Evolutionary conservation across 179 eudicot genomes (phyloP), one percentile per base, ranked within the genome.

Genomic region (Corrigiola litoralis): DNA sequence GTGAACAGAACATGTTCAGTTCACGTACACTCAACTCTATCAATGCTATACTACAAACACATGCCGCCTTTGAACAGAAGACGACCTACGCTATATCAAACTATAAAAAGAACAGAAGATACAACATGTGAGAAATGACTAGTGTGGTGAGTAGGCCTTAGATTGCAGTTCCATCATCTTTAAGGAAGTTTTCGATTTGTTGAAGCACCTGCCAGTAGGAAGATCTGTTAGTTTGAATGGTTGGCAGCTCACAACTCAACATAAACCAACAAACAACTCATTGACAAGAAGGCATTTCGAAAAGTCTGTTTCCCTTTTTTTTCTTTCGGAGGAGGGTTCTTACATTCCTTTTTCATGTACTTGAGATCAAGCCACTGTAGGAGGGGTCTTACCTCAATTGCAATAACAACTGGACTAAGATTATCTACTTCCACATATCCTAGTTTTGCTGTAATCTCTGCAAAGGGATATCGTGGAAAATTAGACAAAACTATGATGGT

Each of bases 361-460:
- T 52, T 36, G 5, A 27, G 31, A 42, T 9, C 0, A 8, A 34
- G 3, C 29, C 46, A 64, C 17, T 13, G 29, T 0, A 17, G 17
- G 12, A 0, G 33, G 18, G 31, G 36, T 20, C 24, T 27, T 33
- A 90, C 97, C 98, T 90, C 96, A 52, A 81, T 73, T 7, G 90
- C 86, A 56, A 92, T 92, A 34, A 18, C 69, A 54, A 73, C 69
- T 13, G 98, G 94, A 58, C 86, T 82, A 63, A 92, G 47, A 60
- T 77, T 70, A 68, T 77, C 79, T 61, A 87, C 97, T 73, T 85
- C 86, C 53, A 61, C 40, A 41, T 67, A 40, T 58, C 95, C 94
- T 63, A 72, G 79, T 77, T 87, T 92, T 17, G 81, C 66, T 14
- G 98, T 95, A 16, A 90, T 80, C 63, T 74, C 97, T 92, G 80